A percentile compares a stretch with the other conserved stretches of the same genome.
These are phyloP conservation scores for Anacardium occidentale DNA, from an alignment of 345 rosid species.

Conservation along the genomic window DNA sequence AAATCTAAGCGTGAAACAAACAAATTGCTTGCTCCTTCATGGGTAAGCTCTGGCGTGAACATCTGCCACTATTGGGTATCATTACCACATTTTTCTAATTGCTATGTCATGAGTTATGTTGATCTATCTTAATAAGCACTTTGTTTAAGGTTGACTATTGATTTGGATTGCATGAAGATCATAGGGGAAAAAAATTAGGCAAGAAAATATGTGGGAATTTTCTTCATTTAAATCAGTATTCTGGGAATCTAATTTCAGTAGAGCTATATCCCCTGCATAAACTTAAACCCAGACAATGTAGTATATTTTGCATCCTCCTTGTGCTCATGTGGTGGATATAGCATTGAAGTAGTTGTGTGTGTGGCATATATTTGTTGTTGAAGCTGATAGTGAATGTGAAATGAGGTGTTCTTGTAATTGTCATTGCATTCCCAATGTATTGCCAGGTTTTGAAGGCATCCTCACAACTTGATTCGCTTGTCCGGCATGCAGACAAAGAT, in stretches of 20 bases:
- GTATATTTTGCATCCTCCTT: background rate
- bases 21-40: constrained; percentile 28
- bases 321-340: background rate
- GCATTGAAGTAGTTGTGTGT: too few species aligned
- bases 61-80: background rate
- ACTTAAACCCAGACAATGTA: background rate
- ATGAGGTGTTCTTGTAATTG: too few species aligned
- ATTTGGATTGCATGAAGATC: background rate
- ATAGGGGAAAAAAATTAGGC: background rate
- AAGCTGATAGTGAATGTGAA: too few species aligned
- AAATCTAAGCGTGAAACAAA: constrained; percentile 20
- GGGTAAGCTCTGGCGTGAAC: constrained; percentile 37
- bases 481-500: constrained; percentile 27
- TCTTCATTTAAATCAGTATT: background rate
- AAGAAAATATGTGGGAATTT: background rate
- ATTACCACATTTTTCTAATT: background rate
- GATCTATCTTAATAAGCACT: background rate
- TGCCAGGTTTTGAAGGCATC: constrained; percentile 71
- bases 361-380: background rate
- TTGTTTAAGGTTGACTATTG: constrained; percentile 1
- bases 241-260: background rate
- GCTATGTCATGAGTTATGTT: background rate
- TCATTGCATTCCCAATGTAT: background rate
- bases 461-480: constrained; percentile 49
- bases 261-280: background rate